Conservation (phyloP, 305 asterid species). For the Euphrasia arctica region DNA sequence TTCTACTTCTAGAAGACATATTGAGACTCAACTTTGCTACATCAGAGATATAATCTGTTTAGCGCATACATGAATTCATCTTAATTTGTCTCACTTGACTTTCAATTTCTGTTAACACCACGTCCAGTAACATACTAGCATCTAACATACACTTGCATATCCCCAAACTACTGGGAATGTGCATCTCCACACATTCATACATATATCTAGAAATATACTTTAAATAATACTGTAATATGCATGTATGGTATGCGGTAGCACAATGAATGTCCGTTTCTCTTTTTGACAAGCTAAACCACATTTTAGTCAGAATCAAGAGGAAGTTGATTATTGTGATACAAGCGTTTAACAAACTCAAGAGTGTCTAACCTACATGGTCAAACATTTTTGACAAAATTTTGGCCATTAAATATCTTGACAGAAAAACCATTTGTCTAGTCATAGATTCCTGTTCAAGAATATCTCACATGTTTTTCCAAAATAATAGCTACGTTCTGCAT, state of each 20-base stretch:
- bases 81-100: not conserved
- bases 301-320: not conserved
- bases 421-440: not conserved
- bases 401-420: not conserved
- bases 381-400: not conserved
- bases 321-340: not conserved
- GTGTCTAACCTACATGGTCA: not conserved
- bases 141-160: not conserved
- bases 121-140: not conserved
- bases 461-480: not conserved
- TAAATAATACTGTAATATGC: not conserved
- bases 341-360: not conserved
- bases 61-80: not conserved
- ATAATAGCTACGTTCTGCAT: not conserved
- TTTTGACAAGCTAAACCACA: not conserved
- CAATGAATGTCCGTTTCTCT: too few relatives aligned
- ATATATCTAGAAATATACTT: not conserved
- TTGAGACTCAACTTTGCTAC: not conserved
- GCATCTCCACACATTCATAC: not conserved
- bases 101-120: not conserved
- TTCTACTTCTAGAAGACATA: slow-evolving; percentile 1
- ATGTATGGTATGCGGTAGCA: not conserved
- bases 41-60: not conserved
- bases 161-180: not conserved
- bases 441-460: not conserved